Conservation (phyloP, 2,329 filamentous ascomycete genomes). For the Ilyonectria destructans region DNA sequence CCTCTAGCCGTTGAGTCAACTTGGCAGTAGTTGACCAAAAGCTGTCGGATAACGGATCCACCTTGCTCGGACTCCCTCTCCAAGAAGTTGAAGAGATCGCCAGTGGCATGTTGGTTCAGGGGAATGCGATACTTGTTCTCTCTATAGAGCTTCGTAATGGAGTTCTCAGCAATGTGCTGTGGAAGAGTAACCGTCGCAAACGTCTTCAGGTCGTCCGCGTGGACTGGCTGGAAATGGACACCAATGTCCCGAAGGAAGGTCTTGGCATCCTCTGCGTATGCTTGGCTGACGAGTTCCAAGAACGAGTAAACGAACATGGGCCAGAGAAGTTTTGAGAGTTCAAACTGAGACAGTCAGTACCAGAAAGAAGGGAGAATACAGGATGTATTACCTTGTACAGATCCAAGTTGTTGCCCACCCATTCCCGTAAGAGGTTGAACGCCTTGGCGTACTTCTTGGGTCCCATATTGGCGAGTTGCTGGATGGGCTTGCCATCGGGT, state of each 20-base stretch:
- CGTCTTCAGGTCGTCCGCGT: slow-evolving; percentile 84
- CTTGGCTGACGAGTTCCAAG: slow-evolving; percentile 82
- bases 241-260: slow-evolving; percentile 81
- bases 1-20: slow-evolving; percentile 73
- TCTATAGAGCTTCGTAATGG: slow-evolving; percentile 85
- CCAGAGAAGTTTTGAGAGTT: slow-evolving; percentile 91
- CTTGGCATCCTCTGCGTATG: slow-evolving; percentile 81
- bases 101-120: slow-evolving; percentile 88
- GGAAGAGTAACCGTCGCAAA: slow-evolving; percentile 84
- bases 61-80: slow-evolving; percentile 89
- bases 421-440: slow-evolving; percentile 82
- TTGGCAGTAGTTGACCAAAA: slow-evolving; percentile 76
- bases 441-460: slow-evolving; percentile 85
- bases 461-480: slow-evolving; percentile 78
- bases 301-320: slow-evolving; percentile 96
- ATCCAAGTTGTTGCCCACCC: slow-evolving; percentile 93
- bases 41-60: slow-evolving; percentile 82
- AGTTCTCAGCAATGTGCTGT: slow-evolving; percentile 84
- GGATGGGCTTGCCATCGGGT: slow-evolving; percentile 83
- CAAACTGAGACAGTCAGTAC: slow-evolving; percentile 72
- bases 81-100: slow-evolving; percentile 88
- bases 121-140: slow-evolving; percentile 92
- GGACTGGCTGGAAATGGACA: slow-evolving; percentile 80
- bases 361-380: slow-evolving; percentile 3
- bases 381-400: slow-evolving; percentile 83